A percentile compares a stretch with the other conserved stretches of the same genome.
phyloP scores from a whole-genome alignment of 352 stramenopile genomes.

The Pythium myriotylum region DNA sequence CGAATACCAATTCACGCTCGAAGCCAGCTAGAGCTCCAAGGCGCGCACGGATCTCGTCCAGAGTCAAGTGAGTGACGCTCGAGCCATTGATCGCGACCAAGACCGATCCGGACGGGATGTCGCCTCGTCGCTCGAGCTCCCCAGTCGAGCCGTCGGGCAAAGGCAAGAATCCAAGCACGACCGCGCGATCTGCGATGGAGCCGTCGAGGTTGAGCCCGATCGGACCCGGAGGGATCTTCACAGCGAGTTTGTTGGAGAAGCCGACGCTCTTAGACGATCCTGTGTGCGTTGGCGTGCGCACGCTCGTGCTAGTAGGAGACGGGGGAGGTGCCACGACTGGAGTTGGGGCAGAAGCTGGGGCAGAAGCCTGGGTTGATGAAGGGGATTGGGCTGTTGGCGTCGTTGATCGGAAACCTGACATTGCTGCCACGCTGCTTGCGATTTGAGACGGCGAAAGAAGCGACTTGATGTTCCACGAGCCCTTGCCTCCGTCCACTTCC shows the following conservation, averaged over 20 bases:
- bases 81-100: constrained; percentile 72
- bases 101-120: constrained; percentile 52
- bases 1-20: constrained; percentile 52
- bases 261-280: constrained; percentile 17
- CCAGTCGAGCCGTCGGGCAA: constrained; percentile 58
- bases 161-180: constrained; percentile 69
- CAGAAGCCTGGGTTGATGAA: neutral
- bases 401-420: constrained; percentile 14
- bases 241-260: constrained; percentile 29
- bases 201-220: constrained; percentile 72
- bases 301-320: neutral
- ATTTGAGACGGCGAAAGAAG: constrained; percentile 27
- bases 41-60: constrained; percentile 42
- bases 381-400: neutral
- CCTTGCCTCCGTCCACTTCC: constrained; percentile 10
- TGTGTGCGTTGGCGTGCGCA: constrained; percentile 26
- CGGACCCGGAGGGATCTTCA: constrained; percentile 54
- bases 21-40: constrained; percentile 43
- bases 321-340: neutral
- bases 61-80: constrained; percentile 49
- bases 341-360: neutral
- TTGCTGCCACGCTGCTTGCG: constrained; percentile 12
- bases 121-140: constrained; percentile 53
- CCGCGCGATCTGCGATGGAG: constrained; percentile 41
- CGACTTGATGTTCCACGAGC: constrained; percentile 24